phyloP scores from a whole-genome alignment of 23 red algal genomes.

The Agarophyton chilense region DNA sequence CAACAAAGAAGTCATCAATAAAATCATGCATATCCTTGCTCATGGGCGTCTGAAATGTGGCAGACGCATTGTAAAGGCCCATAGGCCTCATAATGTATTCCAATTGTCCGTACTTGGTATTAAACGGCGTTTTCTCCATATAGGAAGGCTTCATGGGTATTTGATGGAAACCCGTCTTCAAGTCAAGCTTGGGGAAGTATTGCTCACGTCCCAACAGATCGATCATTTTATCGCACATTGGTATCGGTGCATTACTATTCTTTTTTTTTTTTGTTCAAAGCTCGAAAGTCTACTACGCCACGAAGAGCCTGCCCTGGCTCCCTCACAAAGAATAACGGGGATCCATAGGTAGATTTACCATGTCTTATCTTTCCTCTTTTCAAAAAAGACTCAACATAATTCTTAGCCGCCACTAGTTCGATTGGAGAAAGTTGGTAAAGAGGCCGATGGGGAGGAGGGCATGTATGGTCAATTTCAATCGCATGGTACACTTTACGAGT shows the following conservation, averaged over 20 bases:
- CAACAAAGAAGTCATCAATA: neutral
- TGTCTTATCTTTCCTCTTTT: neutral
- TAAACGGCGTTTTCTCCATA: conserved; percentile 3
- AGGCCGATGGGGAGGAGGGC: neutral
- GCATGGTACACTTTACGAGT: neutral
- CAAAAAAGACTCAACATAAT: neutral
- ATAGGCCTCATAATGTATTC: neutral
- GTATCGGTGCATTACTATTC: neutral
- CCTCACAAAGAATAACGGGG: neutral
- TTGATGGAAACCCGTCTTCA: conserved; percentile 19
- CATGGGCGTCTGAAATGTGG: conserved; percentile 5
- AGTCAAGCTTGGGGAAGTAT: too few species aligned
- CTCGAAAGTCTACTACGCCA: neutral
- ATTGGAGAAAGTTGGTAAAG: conserved; percentile 24
- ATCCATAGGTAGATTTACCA: conserved; percentile 5
- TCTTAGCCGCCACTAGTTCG: neutral
- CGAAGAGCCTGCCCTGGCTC: neutral
- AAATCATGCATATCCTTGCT: neutral
- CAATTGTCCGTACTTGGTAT: conserved; percentile 8
- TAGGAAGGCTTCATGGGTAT: neutral
- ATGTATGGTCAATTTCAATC: neutral
- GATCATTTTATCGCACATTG: too few species aligned
- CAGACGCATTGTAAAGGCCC: conserved; percentile 25
- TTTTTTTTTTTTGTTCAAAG: neutral
- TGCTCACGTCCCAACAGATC: too few species aligned